Evolutionary conservation across 2,329 filamentous ascomycete genomes (phyloP).

Genomic region (Monilinia vaccinii-corymbosi): DNA sequence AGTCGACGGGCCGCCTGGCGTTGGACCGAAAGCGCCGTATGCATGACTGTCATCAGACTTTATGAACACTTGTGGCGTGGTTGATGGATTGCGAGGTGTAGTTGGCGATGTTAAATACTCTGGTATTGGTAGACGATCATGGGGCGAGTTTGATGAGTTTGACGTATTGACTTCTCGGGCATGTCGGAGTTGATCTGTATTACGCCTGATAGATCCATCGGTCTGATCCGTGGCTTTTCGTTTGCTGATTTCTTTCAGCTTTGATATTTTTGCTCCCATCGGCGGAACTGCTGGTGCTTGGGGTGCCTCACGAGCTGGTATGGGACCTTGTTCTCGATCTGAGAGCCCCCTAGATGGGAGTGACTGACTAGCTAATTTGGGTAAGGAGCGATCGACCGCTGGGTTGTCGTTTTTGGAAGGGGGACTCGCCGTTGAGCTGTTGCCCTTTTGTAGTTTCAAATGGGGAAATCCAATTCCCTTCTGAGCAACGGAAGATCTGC

Average conservation of each 20-base stretch:
- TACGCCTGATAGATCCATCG: not conserved
- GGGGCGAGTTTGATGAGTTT: not conserved
- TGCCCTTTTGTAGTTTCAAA: slow-evolving; percentile 26
- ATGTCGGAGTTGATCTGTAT: not conserved
- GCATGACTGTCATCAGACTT: slow-evolving; percentile 18
- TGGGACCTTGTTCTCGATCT: slow-evolving; percentile 23
- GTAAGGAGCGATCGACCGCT: slow-evolving; percentile 14
- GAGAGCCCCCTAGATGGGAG: slow-evolving; percentile 14
- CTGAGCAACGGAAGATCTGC: slow-evolving; percentile 23
- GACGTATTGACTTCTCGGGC: not conserved
- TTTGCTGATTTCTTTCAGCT: slow-evolving; percentile 24
- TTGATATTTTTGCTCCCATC: slow-evolving; percentile 27
- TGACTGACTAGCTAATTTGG: slow-evolving; percentile 13
- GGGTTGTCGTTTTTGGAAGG: slow-evolving; percentile 18
- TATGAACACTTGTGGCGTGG: slow-evolving; percentile 14
- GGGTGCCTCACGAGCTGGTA: slow-evolving; percentile 24
- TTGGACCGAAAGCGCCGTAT: not conserved
- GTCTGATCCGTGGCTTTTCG: slow-evolving; percentile 14
- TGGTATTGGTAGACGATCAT: slow-evolving; percentile 19
- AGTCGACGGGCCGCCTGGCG: not conserved
- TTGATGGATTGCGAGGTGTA: slow-evolving; percentile 15
- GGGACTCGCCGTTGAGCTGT: slow-evolving; percentile 27
- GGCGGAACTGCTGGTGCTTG: slow-evolving; percentile 18
- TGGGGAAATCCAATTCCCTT: slow-evolving; percentile 23
- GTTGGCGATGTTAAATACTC: slow-evolving; percentile 21